phyloP scores from a whole-genome alignment of 108 stramenopile species.

The Licmophora abbreviata region DNA sequence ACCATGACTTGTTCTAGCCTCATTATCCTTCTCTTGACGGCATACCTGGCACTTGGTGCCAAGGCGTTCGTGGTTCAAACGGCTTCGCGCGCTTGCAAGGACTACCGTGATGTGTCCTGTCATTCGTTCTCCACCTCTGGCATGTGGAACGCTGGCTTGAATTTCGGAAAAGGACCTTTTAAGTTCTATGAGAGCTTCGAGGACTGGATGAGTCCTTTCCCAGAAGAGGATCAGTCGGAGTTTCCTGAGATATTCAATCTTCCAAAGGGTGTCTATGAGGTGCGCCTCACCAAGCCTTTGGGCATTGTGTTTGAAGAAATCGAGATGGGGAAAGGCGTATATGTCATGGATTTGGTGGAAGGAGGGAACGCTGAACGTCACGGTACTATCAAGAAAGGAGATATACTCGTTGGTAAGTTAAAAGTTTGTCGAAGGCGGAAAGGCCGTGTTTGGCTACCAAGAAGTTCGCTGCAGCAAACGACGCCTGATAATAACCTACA shows the following conservation, averaged over 20 bases:
- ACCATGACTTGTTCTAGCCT: too few relatives aligned
- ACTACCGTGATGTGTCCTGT: too few relatives aligned
- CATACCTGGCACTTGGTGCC: too few relatives aligned
- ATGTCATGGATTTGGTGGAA: slow-evolving; percentile 70
- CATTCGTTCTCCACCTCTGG: slow-evolving; percentile 16
- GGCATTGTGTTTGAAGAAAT: slow-evolving; percentile 88
- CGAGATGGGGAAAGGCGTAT: slow-evolving; percentile 55
- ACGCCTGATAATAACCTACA: too few relatives aligned
- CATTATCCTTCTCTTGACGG: too few relatives aligned
- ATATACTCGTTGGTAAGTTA: slow-evolving; percentile 67
- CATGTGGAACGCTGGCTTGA: slow-evolving; percentile 56
- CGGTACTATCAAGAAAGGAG: slow-evolving; percentile 51
- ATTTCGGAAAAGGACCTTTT: slow-evolving; percentile 67
- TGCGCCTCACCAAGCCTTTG: slow-evolving; percentile 52
- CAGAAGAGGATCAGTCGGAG: slow-evolving; percentile 59
- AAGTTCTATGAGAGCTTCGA: slow-evolving; percentile 62
- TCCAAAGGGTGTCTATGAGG: slow-evolving; percentile 78
- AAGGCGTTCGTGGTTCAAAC: too few relatives aligned
- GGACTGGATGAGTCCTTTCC: slow-evolving; percentile 63
- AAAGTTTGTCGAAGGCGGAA: too few relatives aligned
- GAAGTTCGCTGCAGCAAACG: too few relatives aligned
- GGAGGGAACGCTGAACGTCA: slow-evolving; percentile 65
- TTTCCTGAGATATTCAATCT: slow-evolving; percentile 72
- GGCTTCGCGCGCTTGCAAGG: too few relatives aligned
- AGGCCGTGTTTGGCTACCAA: too few relatives aligned